These are phyloP conservation scores for Aureobasidium uvarum DNA, from an alignment of 2,329 filamentous ascomycete species.

Conservation along the genomic window DNA sequence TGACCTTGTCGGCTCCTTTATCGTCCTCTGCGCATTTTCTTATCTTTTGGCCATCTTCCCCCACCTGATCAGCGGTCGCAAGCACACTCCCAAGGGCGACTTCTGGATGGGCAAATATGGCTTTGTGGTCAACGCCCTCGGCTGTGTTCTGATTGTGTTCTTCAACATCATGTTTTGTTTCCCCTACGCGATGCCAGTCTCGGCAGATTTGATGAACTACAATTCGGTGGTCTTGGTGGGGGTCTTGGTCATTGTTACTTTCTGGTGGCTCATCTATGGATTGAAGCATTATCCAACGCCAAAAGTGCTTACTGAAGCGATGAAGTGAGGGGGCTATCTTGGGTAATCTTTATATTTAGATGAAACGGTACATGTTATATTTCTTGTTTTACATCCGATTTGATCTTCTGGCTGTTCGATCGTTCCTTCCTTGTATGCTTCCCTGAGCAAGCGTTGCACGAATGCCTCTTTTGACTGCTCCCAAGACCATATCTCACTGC, in stretches of 20 bases:
- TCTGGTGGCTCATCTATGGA: conserved; percentile 55
- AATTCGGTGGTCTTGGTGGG: conserved; percentile 57
- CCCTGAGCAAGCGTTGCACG: too few species aligned
- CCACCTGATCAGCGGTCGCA: conserved; percentile 37
- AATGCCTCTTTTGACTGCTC: too few species aligned
- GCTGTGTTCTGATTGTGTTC: conserved; percentile 38
- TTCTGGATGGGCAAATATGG: conserved; percentile 41
- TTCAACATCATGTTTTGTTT: conserved; percentile 43
- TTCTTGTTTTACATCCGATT: not conserved
- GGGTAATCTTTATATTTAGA: not conserved
- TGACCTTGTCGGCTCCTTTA: conserved; percentile 40
- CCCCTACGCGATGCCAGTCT: conserved; percentile 46
- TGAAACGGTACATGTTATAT: not conserved
- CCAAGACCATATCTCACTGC: too few species aligned
- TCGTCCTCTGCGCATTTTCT: conserved; percentile 38
- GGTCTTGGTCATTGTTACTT: conserved; percentile 46
- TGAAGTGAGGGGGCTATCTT: not conserved
- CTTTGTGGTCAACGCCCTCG: conserved; percentile 37
- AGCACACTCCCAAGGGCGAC: conserved; percentile 37
- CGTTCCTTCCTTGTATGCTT: not conserved
- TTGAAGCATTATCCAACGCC: conserved; percentile 52
- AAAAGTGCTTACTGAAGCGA: conserved; percentile 39
- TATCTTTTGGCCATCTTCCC: conserved; percentile 42
- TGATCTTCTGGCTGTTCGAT: too few species aligned
- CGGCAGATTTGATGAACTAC: conserved; percentile 51